Evolutionary conservation across 345 rosid genomes (phyloP).

Genomic region (Mallotus nudiflorus): DNA sequence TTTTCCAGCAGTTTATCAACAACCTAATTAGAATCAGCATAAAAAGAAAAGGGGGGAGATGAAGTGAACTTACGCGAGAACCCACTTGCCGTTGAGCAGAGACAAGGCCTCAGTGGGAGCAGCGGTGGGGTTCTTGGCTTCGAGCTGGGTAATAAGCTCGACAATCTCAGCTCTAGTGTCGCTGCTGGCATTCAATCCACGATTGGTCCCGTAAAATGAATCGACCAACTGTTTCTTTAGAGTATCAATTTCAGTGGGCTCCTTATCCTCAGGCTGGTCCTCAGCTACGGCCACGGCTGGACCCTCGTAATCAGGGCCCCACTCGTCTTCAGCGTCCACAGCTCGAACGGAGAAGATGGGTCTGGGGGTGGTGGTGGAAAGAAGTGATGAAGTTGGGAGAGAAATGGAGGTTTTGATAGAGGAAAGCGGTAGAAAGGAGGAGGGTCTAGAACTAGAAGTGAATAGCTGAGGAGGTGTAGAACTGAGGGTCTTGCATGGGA

Average conservation of each 20-base stretch:
- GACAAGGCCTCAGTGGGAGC: constrained; percentile 78
- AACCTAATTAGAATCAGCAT: no score
- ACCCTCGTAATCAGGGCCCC: constrained; percentile 34
- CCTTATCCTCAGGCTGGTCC: constrained; percentile 38
- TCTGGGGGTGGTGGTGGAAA: constrained; percentile 20
- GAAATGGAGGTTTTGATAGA: constrained; percentile 4
- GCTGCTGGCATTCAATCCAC: constrained; percentile 68
- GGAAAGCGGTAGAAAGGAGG: constrained; percentile 9
- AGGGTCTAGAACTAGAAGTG: constrained; percentile 20
- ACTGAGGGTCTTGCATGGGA: constrained; percentile 46
- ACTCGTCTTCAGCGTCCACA: constrained; percentile 30
- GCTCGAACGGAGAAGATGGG: constrained; percentile 35
- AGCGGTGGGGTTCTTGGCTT: constrained; percentile 81
- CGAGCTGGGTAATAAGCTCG: constrained; percentile 86
- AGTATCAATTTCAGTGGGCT: constrained; percentile 46
- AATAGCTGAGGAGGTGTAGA: constrained; percentile 10
- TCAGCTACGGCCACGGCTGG: constrained; percentile 23
- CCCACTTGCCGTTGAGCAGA: constrained; percentile 90
- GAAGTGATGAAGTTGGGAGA: constrained; percentile 1
- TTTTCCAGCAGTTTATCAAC: not conserved
- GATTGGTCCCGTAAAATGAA: constrained; percentile 74
- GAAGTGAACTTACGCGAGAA: constrained; percentile 64
- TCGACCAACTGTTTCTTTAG: constrained; percentile 66
- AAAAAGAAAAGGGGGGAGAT: not conserved
- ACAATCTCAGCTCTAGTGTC: constrained; percentile 89